Evolutionary conservation across 2,329 filamentous ascomycete genomes (phyloP).

Genomic region (Penicillium sp.): DNA sequence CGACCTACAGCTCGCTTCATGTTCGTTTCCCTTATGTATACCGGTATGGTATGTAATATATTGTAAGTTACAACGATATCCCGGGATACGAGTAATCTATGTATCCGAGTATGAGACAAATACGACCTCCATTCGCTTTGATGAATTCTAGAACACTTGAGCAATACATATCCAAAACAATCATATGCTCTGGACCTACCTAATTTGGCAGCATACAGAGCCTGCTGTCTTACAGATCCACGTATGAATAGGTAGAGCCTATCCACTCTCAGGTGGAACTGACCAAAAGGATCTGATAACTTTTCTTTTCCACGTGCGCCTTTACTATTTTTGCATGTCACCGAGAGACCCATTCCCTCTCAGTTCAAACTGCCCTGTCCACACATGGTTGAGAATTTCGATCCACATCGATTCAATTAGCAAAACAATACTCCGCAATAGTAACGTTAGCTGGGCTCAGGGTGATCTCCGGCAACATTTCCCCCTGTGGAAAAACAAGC

Average conservation of each 20-base stretch:
- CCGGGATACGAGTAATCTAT: not conserved
- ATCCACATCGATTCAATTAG: not conserved
- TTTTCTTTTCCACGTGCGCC: not conserved
- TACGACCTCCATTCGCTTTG: not conserved
- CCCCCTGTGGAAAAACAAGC: not conserved
- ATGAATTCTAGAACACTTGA: not conserved
- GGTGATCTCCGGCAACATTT: not conserved
- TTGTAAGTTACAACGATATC: not conserved
- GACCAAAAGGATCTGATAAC: conserved; percentile 7
- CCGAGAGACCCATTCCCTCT: not conserved
- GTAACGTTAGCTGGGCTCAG: not conserved
- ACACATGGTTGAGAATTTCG: not conserved
- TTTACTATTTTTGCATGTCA: not conserved
- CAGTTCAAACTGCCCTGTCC: not conserved
- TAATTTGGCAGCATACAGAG: not conserved
- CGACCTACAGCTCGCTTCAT: not conserved
- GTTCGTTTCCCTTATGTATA: not conserved
- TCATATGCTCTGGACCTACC: not conserved
- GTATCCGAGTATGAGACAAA: not conserved
- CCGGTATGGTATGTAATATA: not conserved
- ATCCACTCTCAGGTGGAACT: not conserved
- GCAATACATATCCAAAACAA: not conserved
- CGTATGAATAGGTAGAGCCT: not conserved
- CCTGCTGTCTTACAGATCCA: not conserved
- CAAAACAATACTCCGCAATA: not conserved